Evolutionary conservation across 2,329 filamentous ascomycete species (phyloP).

Genomic region (Diaporthe citri): DNA sequence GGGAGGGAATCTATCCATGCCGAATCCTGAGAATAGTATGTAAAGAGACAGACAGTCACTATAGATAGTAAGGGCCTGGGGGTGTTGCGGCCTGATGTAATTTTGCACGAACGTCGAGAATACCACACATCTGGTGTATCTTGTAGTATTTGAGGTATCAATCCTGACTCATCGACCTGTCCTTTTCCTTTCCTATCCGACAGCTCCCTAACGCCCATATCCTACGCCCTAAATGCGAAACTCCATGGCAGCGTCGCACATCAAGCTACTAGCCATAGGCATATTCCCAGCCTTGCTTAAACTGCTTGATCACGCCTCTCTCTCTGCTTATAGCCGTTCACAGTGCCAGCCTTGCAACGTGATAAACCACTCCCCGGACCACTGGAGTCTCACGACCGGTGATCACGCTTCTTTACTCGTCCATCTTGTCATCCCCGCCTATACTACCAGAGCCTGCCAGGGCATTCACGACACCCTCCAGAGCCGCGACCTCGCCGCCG

Average conservation of each 20-base stretch:
- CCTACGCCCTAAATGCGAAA: neutral
- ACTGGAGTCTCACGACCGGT: neutral
- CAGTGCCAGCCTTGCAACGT: neutral
- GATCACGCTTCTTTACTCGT: neutral
- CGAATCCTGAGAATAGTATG: neutral
- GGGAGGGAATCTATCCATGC: neutral
- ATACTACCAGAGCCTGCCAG: conserved; percentile 52
- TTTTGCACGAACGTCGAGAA: neutral
- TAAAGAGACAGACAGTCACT: neutral
- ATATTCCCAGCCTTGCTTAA: neutral
- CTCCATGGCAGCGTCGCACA: neutral
- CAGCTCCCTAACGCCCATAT: neutral
- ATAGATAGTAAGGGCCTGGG: neutral
- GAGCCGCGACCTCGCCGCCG: conserved; percentile 67
- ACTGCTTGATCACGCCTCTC: neutral
- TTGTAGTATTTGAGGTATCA: conserved; percentile 1
- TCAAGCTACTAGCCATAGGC: neutral
- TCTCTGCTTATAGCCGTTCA: neutral
- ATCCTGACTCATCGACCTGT: neutral
- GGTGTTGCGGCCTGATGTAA: neutral
- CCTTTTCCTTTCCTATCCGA: neutral
- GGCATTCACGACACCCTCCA: conserved; percentile 64
- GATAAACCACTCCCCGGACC: neutral
- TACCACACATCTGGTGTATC: neutral
- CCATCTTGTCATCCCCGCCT: conserved; percentile 16